Evolutionary conservation across 352 stramenopile species (phyloP).

Genomic region (Stephanocyclus meneghinianus): DNA sequence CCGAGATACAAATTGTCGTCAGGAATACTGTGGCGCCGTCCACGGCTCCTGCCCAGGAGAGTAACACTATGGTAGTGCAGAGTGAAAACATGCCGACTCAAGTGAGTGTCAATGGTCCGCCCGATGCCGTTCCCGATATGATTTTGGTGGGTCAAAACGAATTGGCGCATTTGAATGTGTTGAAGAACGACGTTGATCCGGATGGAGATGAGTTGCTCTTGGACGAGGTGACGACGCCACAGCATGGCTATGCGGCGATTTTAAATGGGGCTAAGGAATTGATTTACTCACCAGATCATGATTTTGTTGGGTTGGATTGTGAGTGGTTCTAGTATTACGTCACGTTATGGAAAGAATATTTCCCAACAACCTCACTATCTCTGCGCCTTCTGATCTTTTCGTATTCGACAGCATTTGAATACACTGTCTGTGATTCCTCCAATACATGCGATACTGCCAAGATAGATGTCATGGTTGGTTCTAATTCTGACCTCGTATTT

Average conservation of each 20-base stretch:
- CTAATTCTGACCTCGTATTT: slow-evolving; percentile 13
- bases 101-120: not conserved
- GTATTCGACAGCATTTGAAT: slow-evolving; percentile 20
- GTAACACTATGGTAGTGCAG: not conserved
- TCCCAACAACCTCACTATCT: too few species aligned
- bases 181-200: slow-evolving; percentile 42
- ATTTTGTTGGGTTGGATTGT: slow-evolving; percentile 36
- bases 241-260: slow-evolving; percentile 18
- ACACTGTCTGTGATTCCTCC: slow-evolving; percentile 31
- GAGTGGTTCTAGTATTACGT: not conserved
- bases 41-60: not conserved
- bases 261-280: slow-evolving; percentile 23
- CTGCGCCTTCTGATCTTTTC: too few species aligned
- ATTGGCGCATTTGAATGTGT: slow-evolving; percentile 23
- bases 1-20: slow-evolving; percentile 25
- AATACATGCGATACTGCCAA: slow-evolving; percentile 26
- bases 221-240: slow-evolving; percentile 10
- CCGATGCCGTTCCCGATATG: slow-evolving; percentile 9
- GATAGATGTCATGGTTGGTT: slow-evolving; percentile 22
- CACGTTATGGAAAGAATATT: not conserved
- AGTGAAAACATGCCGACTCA: not conserved
- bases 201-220: slow-evolving; percentile 35
- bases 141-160: slow-evolving; percentile 8
- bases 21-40: not conserved
- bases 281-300: slow-evolving; percentile 28